phyloP scores from a whole-genome alignment of 768 basidiomycete genomes.

The Ramaria sp. region DNA sequence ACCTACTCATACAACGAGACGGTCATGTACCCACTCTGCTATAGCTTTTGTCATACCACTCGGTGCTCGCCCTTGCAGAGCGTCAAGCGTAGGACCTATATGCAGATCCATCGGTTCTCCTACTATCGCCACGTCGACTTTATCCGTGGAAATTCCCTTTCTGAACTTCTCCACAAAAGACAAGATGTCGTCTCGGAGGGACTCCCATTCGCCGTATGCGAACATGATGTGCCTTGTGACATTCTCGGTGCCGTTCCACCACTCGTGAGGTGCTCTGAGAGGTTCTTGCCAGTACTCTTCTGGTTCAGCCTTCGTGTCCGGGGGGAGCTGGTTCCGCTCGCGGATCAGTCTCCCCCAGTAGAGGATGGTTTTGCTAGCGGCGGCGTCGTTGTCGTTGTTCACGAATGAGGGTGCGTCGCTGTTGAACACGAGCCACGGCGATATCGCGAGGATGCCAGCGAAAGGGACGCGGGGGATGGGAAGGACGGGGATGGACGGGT shows the following conservation, averaged over 20 bases:
- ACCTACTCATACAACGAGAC: too few species aligned
- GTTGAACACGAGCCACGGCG: constrained; percentile 11
- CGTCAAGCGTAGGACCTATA: not conserved
- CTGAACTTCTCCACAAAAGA: not conserved
- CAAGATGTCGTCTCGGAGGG: not conserved
- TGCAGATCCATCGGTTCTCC: not conserved
- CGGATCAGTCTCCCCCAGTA: not conserved
- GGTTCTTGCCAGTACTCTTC: constrained; percentile 5
- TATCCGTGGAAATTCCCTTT: not conserved
- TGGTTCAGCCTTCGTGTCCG: not conserved
- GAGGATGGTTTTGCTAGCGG: too few species aligned
- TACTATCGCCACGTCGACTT: not conserved
- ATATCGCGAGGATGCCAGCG: constrained; percentile 11
- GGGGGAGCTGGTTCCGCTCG: not conserved
- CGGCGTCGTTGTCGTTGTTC: not conserved
- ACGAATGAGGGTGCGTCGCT: not conserved
- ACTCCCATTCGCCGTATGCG: not conserved
- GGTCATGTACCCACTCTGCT: constrained; percentile 1
- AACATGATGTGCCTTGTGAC: not conserved
- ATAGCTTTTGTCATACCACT: not conserved
- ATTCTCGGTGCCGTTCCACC: not conserved
- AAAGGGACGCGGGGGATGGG: not conserved
- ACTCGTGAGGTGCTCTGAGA: constrained; percentile 3
- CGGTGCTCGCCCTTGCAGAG: not conserved
- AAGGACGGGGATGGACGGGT: constrained; percentile 1